Percentiles rank a stretch among this genome's conserved stretches.
phyloP scores from a whole-genome alignment of 2,329 filamentous ascomycete species.

The Ceratocystis papillata region DNA sequence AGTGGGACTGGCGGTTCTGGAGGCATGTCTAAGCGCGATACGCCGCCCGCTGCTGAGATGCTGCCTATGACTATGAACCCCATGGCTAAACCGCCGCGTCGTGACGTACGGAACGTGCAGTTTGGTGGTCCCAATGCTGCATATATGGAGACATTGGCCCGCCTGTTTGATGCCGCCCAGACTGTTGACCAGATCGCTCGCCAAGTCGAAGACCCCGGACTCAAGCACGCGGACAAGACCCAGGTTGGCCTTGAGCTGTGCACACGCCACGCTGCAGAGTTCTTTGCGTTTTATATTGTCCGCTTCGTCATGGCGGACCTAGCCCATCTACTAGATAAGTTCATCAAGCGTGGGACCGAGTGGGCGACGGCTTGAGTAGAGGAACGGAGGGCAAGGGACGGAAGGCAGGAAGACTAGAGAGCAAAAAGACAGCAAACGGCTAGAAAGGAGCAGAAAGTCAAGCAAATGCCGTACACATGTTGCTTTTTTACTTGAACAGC shows the following conservation, averaged over 20 bases:
- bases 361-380: conserved; percentile 53
- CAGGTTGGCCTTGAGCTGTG: conserved; percentile 92
- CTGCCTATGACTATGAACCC: conserved; percentile 64
- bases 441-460: too few relatives aligned
- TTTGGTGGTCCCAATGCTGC: conserved; percentile 76
- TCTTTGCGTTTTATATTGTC: conserved; percentile 94
- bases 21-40: conserved; percentile 30
- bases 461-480: too few relatives aligned
- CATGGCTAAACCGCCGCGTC: conserved; percentile 57
- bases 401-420: not conserved
- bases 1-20: conserved; percentile 25
- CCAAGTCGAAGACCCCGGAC: conserved; percentile 87
- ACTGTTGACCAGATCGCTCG: conserved; percentile 89
- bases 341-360: conserved; percentile 90
- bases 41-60: conserved; percentile 49
- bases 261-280: conserved; percentile 86
- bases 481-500: too few relatives aligned
- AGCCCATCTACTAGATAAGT: conserved; percentile 80
- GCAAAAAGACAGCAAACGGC: too few relatives aligned
- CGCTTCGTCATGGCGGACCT: conserved; percentile 87
- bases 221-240: conserved; percentile 83
- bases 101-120: conserved; percentile 55
- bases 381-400: not conserved
- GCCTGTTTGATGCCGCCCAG: conserved; percentile 86
- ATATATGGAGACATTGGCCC: conserved; percentile 85